These are phyloP conservation scores for Cephalotrichum gorgonifer DNA, from an alignment of 2,329 filamentous ascomycete species.

Conservation along the genomic window DNA sequence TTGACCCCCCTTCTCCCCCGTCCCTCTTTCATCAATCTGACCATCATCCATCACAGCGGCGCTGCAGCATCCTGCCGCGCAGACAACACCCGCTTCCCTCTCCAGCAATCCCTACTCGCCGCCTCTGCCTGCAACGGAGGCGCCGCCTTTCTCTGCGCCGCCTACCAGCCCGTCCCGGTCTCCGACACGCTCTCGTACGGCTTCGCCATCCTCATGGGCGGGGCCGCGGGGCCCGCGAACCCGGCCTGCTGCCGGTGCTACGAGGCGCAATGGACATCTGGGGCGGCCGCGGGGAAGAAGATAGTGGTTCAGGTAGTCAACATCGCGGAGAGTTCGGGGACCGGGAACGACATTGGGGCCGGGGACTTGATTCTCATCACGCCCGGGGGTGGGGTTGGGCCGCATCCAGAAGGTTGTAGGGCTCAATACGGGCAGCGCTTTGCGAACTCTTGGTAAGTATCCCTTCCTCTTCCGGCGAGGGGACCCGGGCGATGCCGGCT, in stretches of 20 bases:
- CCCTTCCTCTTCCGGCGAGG: not conserved
- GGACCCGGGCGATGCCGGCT: not conserved
- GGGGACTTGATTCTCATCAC: slow-evolving; percentile 12
- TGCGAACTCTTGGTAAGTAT: not conserved
- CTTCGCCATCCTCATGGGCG: slow-evolving; percentile 12
- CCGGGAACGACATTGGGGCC: slow-evolving; percentile 6
- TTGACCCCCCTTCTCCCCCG: not conserved
- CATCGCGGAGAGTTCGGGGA: not conserved
- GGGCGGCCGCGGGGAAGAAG: slow-evolving; percentile 6
- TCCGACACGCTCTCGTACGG: slow-evolving; percentile 11
- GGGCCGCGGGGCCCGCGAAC: slow-evolving; percentile 9
- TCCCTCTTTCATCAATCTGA: not conserved
- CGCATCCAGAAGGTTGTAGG: not conserved
- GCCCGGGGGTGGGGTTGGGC: slow-evolving; percentile 9
- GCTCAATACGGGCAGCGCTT: not conserved
- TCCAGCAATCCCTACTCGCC: not conserved
- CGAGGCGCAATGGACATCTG: slow-evolving; percentile 11
- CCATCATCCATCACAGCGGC: not conserved
- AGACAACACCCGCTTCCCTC: not conserved
- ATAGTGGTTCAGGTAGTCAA: slow-evolving; percentile 4
- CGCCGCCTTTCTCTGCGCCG: slow-evolving; percentile 9
- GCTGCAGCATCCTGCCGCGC: not conserved
- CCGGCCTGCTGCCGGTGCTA: slow-evolving; percentile 13
- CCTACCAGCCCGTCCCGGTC: slow-evolving; percentile 11
- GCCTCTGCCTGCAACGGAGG: not conserved